These are phyloP conservation scores for Bipolaris victoriae DNA, from an alignment of 2,329 filamentous ascomycete species.

Conservation along the genomic window DNA sequence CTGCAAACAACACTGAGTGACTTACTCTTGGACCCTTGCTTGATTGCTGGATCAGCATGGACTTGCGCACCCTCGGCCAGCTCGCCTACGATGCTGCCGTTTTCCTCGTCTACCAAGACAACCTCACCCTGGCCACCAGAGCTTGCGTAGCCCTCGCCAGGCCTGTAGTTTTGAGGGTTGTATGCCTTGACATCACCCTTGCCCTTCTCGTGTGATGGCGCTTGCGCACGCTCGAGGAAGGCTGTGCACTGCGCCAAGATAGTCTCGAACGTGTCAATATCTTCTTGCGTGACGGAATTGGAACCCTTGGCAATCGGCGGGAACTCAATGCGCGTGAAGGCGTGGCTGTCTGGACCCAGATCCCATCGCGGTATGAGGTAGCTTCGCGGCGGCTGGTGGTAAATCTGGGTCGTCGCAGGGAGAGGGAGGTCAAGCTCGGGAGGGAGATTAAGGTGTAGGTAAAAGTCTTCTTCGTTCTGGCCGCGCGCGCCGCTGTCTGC, in stretches of 20 bases:
- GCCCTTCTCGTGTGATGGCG: slow-evolving; percentile 57
- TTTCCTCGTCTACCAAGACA: slow-evolving; percentile 92
- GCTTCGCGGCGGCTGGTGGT: slow-evolving; percentile 89
- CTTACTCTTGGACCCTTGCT: slow-evolving; percentile 89
- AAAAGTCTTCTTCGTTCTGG: slow-evolving; percentile 81
- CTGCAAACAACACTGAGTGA: slow-evolving; percentile 9
- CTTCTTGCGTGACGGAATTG: slow-evolving; percentile 76
- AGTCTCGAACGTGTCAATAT: slow-evolving; percentile 95
- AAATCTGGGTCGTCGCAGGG: slow-evolving; percentile 95
- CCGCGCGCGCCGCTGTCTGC: slow-evolving; percentile 63
- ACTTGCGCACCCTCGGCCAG: slow-evolving; percentile 81
- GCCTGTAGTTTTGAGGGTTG: slow-evolving; percentile 80
- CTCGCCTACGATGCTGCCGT: slow-evolving; percentile 94
- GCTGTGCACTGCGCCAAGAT: slow-evolving; percentile 97
- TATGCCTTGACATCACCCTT: slow-evolving; percentile 59
- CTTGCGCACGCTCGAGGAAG: slow-evolving; percentile 81
- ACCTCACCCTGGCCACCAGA: slow-evolving; percentile 69
- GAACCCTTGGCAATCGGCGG: slow-evolving; percentile 71
- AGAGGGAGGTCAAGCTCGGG: slow-evolving; percentile 93
- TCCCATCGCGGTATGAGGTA: slow-evolving; percentile 97
- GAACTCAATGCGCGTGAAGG: slow-evolving; percentile 93
- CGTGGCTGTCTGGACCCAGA: slow-evolving; percentile 82
- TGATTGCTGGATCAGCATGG: slow-evolving; percentile 75
- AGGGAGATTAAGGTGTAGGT: slow-evolving; percentile 91
- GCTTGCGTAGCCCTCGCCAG: slow-evolving; percentile 77